Percentiles rank a stretch among this genome's conserved stretches.
Conservation (phyloP, 2,329 filamentous ascomycete genomes). For the Colletotrichum sublineola region DNA sequence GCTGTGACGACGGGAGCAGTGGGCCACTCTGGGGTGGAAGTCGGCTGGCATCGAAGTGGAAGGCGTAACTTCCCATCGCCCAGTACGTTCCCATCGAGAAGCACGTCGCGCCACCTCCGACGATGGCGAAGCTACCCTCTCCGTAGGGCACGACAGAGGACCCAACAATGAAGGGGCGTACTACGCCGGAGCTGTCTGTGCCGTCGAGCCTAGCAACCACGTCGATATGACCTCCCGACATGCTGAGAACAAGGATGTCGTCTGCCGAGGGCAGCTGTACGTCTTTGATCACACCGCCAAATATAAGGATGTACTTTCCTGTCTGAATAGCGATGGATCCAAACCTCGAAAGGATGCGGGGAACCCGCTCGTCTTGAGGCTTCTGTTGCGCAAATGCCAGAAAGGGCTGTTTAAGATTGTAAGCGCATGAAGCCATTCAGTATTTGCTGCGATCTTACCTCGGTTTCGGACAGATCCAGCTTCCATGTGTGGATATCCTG, state of each 20-base stretch:
- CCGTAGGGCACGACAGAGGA: constrained; percentile 66
- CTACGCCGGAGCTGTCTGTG: constrained; percentile 21
- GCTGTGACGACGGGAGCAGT: not conserved
- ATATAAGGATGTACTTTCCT: constrained; percentile 49
- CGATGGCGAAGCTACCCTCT: constrained; percentile 67
- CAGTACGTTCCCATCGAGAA: constrained; percentile 92
- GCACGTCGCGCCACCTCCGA: constrained; percentile 87
- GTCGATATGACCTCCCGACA: constrained; percentile 44
- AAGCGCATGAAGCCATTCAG: not conserved
- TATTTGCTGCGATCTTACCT: constrained; percentile 50
- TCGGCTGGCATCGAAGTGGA: constrained; percentile 47
- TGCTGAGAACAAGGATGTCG: constrained; percentile 62
- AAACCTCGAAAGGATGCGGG: constrained; percentile 53
- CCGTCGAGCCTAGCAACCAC: constrained; percentile 59
- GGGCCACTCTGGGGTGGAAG: not conserved
- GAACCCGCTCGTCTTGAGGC: not conserved
- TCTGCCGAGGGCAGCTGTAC: constrained; percentile 59
- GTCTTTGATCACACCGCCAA: constrained; percentile 60
- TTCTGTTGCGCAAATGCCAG: constrained; percentile 12
- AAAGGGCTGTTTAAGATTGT: constrained; percentile 9
- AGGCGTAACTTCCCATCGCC: constrained; percentile 72
- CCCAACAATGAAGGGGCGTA: constrained; percentile 79
- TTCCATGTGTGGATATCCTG: constrained; percentile 76
- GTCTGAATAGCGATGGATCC: constrained; percentile 56
- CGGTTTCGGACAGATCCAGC: constrained; percentile 56